Base-by-base conservation (phyloP, 2,329 filamentous ascomycete species). In the Pseudopithomyces chartarum region DNA sequence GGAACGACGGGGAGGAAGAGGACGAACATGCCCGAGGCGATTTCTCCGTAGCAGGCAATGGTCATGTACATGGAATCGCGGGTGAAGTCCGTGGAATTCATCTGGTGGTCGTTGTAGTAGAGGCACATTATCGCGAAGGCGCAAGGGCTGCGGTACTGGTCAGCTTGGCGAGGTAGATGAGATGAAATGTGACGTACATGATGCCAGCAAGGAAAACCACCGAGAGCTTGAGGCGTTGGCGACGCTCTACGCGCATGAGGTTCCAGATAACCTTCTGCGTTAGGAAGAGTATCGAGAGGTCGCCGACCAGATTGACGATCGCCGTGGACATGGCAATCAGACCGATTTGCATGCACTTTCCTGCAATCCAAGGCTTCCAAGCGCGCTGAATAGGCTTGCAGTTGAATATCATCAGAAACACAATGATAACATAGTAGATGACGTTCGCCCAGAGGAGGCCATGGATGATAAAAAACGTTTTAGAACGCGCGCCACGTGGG, bases 1-100 rank as follows among this genome's bases (percentile, higher is more conserved):
- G 56, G 61, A 6, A 63, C 47, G 40, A 63, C 53, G 29, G 61
- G 58, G 1, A 63, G 56, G 46, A 63, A 63, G 20, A 63, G 56
- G 34, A 63, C 61, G 45, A 63, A 63, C 55, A 63, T 59, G 17
- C 58, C 61, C 2, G 58, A 59, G 1, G 54, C 52, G 19, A 63
- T 61, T 43, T 63, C 61, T 20, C 58, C 61, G 42, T 61, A 58
- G 55, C 61, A 63, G 6, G 59, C 61, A 7, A 59, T 48, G 4
- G 38, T 32, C 61, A 63, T 63, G 29, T 55, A 44, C 15, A 55
- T 46, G 7, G 56, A 44, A 36, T 54, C 32, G 56, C 57, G 40
- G 47, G 49, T 23, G 23, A 59, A 54, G 44, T 63, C 61, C 4
- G 26, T 20, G 3, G 23, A 22, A 23, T 56, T 40, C 42, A 55